phyloP scores from a whole-genome alignment of 139 green algal species.

The Closterium sp. region DNA sequence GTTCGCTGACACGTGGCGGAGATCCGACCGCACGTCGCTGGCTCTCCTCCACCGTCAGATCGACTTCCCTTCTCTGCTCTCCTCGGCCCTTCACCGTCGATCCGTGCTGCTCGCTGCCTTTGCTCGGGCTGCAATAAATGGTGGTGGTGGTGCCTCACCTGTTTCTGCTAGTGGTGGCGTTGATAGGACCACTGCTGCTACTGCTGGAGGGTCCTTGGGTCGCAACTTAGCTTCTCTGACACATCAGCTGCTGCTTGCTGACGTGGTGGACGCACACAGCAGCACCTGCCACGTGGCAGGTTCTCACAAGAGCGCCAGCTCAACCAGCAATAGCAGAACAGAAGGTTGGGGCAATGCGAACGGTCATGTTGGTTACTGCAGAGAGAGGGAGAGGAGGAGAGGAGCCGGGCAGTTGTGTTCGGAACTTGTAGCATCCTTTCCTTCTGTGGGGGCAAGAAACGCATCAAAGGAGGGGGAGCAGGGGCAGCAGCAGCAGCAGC shows the following conservation, averaged over 20 bases:
- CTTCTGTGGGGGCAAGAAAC: neutral
- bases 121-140: neutral
- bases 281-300: neutral
- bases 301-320: neutral
- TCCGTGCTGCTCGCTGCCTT: neutral
- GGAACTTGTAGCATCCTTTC: neutral
- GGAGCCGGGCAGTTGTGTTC: neutral
- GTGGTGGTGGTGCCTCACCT: neutral
- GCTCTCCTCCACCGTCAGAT: constrained; percentile 22
- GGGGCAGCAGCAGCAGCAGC: neutral
- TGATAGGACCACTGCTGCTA: neutral
- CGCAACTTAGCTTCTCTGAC: constrained; percentile 24
- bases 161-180: neutral
- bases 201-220: neutral
- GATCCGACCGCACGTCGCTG: constrained; percentile 13
- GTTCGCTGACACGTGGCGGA: constrained; percentile 14
- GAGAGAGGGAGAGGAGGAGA: neutral
- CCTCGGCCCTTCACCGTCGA: neutral
- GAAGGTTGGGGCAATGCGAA: too few relatives aligned
- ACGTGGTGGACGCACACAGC: neutral
- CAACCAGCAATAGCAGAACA: neutral
- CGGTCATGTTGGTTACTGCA: neutral
- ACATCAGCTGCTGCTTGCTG: constrained; percentile 23
- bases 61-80: constrained; percentile 27
- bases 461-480: too few relatives aligned